Conservation (phyloP, 129 eudicot species). For the Solidago caesia region DNA sequence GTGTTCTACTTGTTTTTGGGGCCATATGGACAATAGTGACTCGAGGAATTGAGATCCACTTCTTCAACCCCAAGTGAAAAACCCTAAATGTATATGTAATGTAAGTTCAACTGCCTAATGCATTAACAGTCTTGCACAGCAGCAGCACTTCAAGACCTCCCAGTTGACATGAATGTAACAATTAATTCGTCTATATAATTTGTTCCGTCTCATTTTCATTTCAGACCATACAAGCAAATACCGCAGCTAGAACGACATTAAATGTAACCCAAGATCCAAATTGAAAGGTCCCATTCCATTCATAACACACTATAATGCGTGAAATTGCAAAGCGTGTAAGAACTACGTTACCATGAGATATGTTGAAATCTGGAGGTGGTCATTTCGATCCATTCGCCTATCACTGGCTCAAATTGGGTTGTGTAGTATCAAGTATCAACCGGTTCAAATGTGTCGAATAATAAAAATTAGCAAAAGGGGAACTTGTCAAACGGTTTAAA, state of each 20-base stretch:
- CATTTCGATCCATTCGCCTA: background rate
- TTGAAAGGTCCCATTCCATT: background rate
- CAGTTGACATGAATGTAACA: slow-evolving; percentile 14
- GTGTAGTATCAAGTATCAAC: background rate
- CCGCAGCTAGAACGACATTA: background rate
- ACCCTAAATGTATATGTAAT: slow-evolving; percentile 7
- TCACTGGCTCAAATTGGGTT: background rate
- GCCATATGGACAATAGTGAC: slow-evolving; percentile 37
- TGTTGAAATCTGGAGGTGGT: background rate
- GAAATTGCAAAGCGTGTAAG: background rate
- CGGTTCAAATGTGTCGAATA: background rate
- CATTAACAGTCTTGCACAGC: background rate
- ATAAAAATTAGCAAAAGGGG: background rate
- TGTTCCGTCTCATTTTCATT: background rate
- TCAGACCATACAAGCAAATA: too few species aligned
- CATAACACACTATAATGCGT: background rate
- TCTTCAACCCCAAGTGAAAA: slow-evolving; percentile 45
- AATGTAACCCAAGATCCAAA: background rate
- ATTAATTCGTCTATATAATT: slow-evolving; percentile 1
- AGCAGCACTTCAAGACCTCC: slow-evolving; percentile 13
- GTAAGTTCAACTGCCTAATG: slow-evolving; percentile 16
- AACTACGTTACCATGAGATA: background rate
- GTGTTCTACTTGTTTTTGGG: slow-evolving; percentile 37
- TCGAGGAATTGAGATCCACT: slow-evolving; percentile 40
- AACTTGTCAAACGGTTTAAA: background rate